A percentile compares a stretch with the other conserved stretches of the same genome.
Conservation (phyloP, 2,329 filamentous ascomycete genomes). For the Epichloe brachyelytri region DNA sequence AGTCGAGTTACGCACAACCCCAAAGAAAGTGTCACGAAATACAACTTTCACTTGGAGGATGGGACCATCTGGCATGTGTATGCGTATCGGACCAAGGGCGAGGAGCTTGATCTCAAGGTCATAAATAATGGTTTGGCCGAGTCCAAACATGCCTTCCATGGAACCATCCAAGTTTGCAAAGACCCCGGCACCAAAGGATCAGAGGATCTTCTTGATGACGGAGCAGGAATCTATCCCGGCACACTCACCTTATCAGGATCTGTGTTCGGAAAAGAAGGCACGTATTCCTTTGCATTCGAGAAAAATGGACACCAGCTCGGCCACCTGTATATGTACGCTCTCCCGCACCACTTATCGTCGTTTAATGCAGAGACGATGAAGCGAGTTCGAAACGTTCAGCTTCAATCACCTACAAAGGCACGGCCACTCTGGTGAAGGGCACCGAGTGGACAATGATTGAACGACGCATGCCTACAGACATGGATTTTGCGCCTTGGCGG, state of each 20-base stretch:
- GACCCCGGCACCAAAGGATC: slow-evolving; percentile 42
- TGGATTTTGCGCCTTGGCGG: slow-evolving; percentile 72
- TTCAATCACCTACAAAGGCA: slow-evolving; percentile 82
- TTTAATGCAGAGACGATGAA: slow-evolving; percentile 49
- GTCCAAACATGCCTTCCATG: slow-evolving; percentile 56
- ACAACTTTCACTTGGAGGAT: slow-evolving; percentile 59
- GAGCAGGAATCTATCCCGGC: slow-evolving; percentile 62
- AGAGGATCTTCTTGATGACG: slow-evolving; percentile 60
- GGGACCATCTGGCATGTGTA: slow-evolving; percentile 71
- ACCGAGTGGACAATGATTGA: slow-evolving; percentile 72
- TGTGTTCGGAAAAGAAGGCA: slow-evolving; percentile 44
- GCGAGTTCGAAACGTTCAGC: slow-evolving; percentile 38
- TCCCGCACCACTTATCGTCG: slow-evolving; percentile 74
- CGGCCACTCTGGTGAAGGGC: slow-evolving; percentile 57
- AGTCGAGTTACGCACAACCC: slow-evolving; percentile 41
- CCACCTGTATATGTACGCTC: slow-evolving; percentile 67
- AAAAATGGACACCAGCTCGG: slow-evolving; percentile 51
- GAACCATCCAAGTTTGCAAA: slow-evolving; percentile 74
- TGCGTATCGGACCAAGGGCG: slow-evolving; percentile 45
- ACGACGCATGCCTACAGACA: slow-evolving; percentile 52
- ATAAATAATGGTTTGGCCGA: slow-evolving; percentile 52
- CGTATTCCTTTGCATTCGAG: slow-evolving; percentile 61
- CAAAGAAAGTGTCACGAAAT: slow-evolving; percentile 60
- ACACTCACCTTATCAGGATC: slow-evolving; percentile 52
- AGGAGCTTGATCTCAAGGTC: slow-evolving; percentile 54